Base-by-base conservation (phyloP, 139 green algal species). In the Desmodesmus armatus region DNA sequence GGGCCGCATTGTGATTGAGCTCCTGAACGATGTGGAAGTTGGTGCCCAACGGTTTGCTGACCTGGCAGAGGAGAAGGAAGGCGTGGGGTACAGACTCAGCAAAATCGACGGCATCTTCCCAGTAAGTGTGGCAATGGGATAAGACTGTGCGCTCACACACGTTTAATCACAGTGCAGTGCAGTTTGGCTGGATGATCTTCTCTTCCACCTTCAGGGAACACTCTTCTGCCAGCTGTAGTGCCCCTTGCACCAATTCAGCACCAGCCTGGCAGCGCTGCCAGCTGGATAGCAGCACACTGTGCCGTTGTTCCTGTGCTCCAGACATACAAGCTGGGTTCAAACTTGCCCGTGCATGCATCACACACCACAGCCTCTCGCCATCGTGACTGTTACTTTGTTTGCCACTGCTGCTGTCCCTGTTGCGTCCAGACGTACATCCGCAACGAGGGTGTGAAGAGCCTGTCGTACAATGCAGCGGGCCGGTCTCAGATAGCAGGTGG, bases 371-470 rank as follows among this genome's bases (percentile, higher is more conserved):
- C 51, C 51, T 62, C 51, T 62, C 51, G 51, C 51, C 51, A 19
- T 62, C 1, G 37, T 13, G 17, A 39, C 73, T 35, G 37, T 5
- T 41, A 35, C 73, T 80, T 35, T 25, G 0, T 9, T 35, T 21
- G 21, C 37, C 65, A 9, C 41, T 51, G 15, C 35, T 79, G 71
- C 60, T 77, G 31, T 60, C 31, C 5, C 80, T 55, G 40, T n/a
- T n/a, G n/a, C n/a, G n/a, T n/a, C n/a, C 80, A 79, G 82, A 55
- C 35, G 1, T 90, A 90, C 82, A 82, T 92, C 43, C 79, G 86
- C 39, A 84, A 83, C 31, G 85, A 83, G 39, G 88, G 89, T 51
- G 72, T 88, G 5, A 88, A 78, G 73, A 63, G 58, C 2, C 67
- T 92, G 60, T 89, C 83, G 1, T 92, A 92, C 74, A 78, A n/a